These are phyloP conservation scores for Porodaedalea pini DNA, from an alignment of 1,284 basidiomycete genomes.

Conservation along the genomic window DNA sequence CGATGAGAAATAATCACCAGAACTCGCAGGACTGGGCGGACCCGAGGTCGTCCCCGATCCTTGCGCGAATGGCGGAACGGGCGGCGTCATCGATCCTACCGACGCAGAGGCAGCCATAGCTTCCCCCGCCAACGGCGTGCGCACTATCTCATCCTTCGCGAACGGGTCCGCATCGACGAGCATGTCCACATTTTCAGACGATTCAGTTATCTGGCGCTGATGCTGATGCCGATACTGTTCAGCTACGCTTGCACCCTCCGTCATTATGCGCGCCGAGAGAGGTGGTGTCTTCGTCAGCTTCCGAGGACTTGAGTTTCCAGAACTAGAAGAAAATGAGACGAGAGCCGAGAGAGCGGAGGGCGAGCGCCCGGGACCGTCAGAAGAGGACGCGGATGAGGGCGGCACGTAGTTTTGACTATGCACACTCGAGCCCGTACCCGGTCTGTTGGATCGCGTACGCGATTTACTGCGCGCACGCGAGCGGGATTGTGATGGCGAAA, in stretches of 20 bases:
- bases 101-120: neutral
- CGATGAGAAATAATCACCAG: constrained; percentile 38
- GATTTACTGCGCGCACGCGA: constrained; percentile 10
- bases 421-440: constrained; percentile 1
- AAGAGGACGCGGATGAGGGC: constrained; percentile 18
- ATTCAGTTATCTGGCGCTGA: neutral
- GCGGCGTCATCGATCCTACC: neutral
- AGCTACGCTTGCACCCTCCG: neutral
- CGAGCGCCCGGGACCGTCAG: constrained; percentile 4
- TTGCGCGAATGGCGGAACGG: constrained; percentile 7
- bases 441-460: constrained; percentile 1
- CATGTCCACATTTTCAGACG: neutral
- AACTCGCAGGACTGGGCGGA: constrained; percentile 16
- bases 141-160: constrained; percentile 49
- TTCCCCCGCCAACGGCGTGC: constrained; percentile 15
- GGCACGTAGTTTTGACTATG: constrained; percentile 9
- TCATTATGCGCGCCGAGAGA: neutral
- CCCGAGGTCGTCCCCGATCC: neutral
- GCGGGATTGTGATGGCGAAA: neutral
- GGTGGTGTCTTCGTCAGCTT: constrained; percentile 12
- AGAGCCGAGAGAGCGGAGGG: constrained; percentile 1
- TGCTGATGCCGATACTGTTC: neutral
- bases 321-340: neutral
- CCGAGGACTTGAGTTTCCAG: neutral
- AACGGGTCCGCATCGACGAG: constrained; percentile 54